A percentile compares a stretch with the other conserved stretches of the same genome.
Conservation (phyloP, 1,284 basidiomycete species). For the Macrocybe sp. region DNA sequence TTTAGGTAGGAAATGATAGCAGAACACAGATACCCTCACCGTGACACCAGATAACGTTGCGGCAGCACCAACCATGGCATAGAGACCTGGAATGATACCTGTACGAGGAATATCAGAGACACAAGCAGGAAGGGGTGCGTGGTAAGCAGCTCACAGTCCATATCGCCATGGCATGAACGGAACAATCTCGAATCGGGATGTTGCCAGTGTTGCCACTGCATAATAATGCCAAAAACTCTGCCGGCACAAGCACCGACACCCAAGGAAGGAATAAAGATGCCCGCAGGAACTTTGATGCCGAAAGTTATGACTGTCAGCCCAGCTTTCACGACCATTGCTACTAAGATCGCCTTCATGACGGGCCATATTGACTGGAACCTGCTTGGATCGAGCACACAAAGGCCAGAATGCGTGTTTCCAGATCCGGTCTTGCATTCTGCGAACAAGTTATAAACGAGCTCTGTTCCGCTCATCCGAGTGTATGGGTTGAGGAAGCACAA, state of each 20-base stretch:
- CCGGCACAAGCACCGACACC: conserved; percentile 97
- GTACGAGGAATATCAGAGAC: background rate
- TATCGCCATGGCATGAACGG: conserved; percentile 57
- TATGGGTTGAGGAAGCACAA: conserved; percentile 89
- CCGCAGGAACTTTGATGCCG: conserved; percentile 90
- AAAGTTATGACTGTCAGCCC: conserved; percentile 88
- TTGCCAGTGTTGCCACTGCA: conserved; percentile 76
- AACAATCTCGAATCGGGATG: conserved; percentile 66
- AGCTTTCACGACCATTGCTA: conserved; percentile 81
- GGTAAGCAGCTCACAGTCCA: conserved; percentile 44
- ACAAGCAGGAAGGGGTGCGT: background rate
- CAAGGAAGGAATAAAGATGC: conserved; percentile 96
- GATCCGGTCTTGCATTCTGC: conserved; percentile 70
- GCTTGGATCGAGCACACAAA: conserved; percentile 70
- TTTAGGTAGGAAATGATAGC: conserved; percentile 1
- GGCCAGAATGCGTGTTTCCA: conserved; percentile 52
- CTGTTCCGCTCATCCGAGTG: conserved; percentile 91
- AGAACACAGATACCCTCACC: conserved; percentile 31
- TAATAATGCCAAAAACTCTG: conserved; percentile 77
- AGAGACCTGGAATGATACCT: conserved; percentile 77
- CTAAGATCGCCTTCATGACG: conserved; percentile 62
- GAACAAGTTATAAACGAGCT: conserved; percentile 91
- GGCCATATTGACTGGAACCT: conserved; percentile 55
- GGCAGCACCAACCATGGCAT: conserved; percentile 92
- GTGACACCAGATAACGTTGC: conserved; percentile 88